phyloP scores from a whole-genome alignment of 371 early-diverging fungal genomes.

The Coemansia sp. region DNA sequence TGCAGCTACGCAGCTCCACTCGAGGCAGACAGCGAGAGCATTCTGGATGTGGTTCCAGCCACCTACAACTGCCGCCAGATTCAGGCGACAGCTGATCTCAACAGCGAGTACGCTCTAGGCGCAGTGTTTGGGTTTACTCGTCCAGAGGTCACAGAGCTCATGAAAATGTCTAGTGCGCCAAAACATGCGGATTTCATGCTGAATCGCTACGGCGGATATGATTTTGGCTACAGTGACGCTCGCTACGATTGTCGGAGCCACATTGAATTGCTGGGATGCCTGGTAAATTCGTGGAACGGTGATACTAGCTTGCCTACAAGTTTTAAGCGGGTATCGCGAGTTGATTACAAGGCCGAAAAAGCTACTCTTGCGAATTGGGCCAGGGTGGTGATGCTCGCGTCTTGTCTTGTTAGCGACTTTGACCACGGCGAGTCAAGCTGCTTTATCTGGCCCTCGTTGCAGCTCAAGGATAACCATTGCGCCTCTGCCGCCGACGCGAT shows the following conservation, averaged over 20 bases:
- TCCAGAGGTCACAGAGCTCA: neutral
- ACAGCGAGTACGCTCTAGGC: neutral
- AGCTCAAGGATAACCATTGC: neutral
- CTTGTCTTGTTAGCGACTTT: neutral
- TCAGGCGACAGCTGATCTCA: neutral
- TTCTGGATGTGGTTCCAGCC: neutral
- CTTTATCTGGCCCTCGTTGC: neutral
- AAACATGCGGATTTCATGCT: neutral
- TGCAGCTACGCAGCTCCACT: neutral
- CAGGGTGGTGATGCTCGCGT: neutral
- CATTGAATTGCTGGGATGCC: too few species aligned
- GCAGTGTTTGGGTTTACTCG: neutral
- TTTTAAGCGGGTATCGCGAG: too few species aligned
- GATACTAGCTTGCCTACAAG: too few species aligned
- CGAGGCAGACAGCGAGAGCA: neutral
- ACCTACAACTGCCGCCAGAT: neutral
- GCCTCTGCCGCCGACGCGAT: neutral
- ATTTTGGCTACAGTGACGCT: neutral
- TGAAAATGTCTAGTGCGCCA: neutral
- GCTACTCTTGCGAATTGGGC: neutral
- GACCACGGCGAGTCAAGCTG: neutral
- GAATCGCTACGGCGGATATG: neutral
- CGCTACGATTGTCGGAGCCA: neutral
- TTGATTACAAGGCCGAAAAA: neutral
- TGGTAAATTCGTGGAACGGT: too few species aligned